Evolutionary conservation across 2,329 filamentous ascomycete species (phyloP).

Genomic region (Exophiala alcalophila): DNA sequence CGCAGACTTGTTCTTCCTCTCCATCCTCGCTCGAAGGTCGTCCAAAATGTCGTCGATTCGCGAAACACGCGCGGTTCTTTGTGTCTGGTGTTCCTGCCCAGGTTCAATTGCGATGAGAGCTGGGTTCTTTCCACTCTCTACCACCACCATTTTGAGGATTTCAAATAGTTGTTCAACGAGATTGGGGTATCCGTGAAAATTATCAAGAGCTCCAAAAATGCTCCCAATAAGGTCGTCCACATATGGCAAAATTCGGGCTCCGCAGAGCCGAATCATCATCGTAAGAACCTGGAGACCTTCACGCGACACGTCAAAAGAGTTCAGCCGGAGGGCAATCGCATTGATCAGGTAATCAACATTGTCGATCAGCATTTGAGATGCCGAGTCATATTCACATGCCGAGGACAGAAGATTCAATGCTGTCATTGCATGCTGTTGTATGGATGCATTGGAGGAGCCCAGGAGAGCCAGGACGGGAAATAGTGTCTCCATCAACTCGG

Average conservation of each 20-base stretch:
- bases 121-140: constrained; percentile 67
- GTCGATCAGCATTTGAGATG: constrained; percentile 76
- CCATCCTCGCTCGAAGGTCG: constrained; percentile 37
- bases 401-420: constrained; percentile 76
- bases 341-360: constrained; percentile 98
- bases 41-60: constrained; percentile 36
- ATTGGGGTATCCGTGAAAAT: constrained; percentile 86
- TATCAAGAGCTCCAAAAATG: constrained; percentile 89
- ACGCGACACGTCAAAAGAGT: constrained; percentile 87
- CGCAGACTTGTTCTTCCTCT: constrained; percentile 32
- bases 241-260: constrained; percentile 76
- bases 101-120: constrained; percentile 45
- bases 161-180: constrained; percentile 83
- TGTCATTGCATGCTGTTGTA: constrained; percentile 78
- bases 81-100: constrained; percentile 35
- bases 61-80: constrained; percentile 32
- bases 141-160: constrained; percentile 77
- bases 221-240: constrained; percentile 87
- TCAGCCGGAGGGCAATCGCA: constrained; percentile 81
- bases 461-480: constrained; percentile 90
- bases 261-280: constrained; percentile 91
- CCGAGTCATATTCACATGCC: constrained; percentile 70
- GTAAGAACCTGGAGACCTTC: constrained; percentile 84
- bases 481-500: constrained; percentile 83
- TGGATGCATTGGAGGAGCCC: constrained; percentile 63